Evolutionary conservation across 495 filamentous ascomycete species (phyloP), one percentile per base, ranked within the genome.

Genomic region (Polyplosphaeria fusca): DNA sequence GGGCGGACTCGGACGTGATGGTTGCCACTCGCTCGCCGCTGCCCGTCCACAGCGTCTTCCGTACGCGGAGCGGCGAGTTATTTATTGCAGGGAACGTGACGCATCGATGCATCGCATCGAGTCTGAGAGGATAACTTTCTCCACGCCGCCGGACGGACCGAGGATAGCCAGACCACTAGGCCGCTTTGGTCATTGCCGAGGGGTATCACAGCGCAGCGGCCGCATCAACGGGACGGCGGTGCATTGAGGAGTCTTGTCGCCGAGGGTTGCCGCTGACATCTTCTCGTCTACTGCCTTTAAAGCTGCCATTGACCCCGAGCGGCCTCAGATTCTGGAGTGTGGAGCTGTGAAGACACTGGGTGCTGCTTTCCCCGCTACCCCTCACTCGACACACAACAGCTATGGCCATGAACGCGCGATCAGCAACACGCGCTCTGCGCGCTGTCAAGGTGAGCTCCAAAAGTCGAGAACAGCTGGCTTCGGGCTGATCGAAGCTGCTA

Each of bases 371-470:
- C 54, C 43, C 59, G 43, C 42, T 67, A 52, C 52, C 55, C 60
- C 56, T 55, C 45, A 47, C 30, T 53, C n/a, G 32, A 53, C 32
- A 28, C 50, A 19, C 59, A n/a, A n/a, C n/a, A 45, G 68, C 61
- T 38, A 81, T 82, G 80, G 75, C 79, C 2, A 70, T 81, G 61
- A 78, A 73, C 49, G 60, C 76, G 5, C 71, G 78, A 63, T 64
- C 74, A 28, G 74, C 77, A 20, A 69, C 75, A 26, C 71, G 71
- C 65, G 77, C 74, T 37, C 53, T 82, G 47, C 73, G 75, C 52
- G 76, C 75, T 56, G 63, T 82, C 20, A 77, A 75, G 70, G 82
- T 84, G 71, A 66, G 78, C 22, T 50, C 19, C 25, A 24, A 19
- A 9, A 45, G 18, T 13, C 12, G 7, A 12, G 16, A 48, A 37